Evolutionary conservation across 345 rosid species (phyloP), one percentile per base, ranked within the genome.

Genomic region (Diplotaxis tenuifolia): DNA sequence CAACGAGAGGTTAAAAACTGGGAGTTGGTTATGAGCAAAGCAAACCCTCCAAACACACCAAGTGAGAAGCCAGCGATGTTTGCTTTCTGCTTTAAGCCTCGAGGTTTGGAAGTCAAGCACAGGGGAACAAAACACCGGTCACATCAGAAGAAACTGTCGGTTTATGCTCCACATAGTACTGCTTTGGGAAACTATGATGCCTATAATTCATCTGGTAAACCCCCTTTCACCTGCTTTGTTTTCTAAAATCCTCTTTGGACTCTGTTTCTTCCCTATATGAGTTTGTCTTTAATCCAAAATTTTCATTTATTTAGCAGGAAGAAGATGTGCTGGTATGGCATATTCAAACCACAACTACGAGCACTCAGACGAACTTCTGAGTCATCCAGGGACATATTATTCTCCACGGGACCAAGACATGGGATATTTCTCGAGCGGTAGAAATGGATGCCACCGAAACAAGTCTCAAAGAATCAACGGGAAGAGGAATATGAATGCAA

Each of bases 81-180:
- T 90, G 99, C 99, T 69, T 95, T 95, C 74, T 95, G 98, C 77
- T 79, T 92, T 88, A 95, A 92, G 78, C 99, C 99, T 2, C 88
- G 97, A 70, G 97, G 99, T 42, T 78, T 95, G 86, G 99, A 95
- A 79, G 86, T 90, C 64, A 94, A 87, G 19, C 84, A 95, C 81
- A 90, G 72, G 82, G 98, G 96, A 27, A 88, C 94, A 22, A 95
- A 95, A 67, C 99, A 92, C 55, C 83, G 96, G 78, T 83, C 99
- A 9, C 98, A 42, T n/a, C 47, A 90, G 40, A 86, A 77, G 76
- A 90, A 80, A 72, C 64, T 83, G 70, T 88, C 96, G 65, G 85
- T 84, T 80, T 72, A 90, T 60, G 84, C 87, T 55, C 85, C 85
- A 74, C 85, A 71, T 70, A 78, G 82, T 78, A 32, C 74, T 60